Percentiles rank a stretch among this genome's conserved stretches.
Evolutionary conservation across 495 filamentous ascomycete genomes (phyloP).

Genomic region (Aspergillus bridgeri): DNA sequence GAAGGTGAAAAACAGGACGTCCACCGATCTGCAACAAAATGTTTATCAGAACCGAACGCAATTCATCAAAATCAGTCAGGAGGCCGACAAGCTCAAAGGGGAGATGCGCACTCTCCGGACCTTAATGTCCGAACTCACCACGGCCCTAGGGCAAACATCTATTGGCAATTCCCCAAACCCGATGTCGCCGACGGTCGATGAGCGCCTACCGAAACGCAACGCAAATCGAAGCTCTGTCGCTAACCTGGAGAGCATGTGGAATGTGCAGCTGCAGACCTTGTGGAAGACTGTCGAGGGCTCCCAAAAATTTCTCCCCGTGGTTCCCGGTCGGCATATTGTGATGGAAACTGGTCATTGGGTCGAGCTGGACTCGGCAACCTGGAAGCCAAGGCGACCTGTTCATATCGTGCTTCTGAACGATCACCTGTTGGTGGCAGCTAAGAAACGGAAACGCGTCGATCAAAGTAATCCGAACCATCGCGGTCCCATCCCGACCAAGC

Average conservation of each 20-base stretch:
- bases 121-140: slow-evolving; percentile 86
- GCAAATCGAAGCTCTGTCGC: slow-evolving; percentile 64
- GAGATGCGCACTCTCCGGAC: slow-evolving; percentile 90
- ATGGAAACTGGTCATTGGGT: slow-evolving; percentile 89
- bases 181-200: slow-evolving; percentile 45
- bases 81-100: slow-evolving; percentile 93
- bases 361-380: slow-evolving; percentile 94
- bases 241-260: slow-evolving; percentile 95
- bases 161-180: slow-evolving; percentile 40
- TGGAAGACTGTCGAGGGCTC: slow-evolving; percentile 96
- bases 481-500: slow-evolving; percentile 65
- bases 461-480: slow-evolving; percentile 51
- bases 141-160: slow-evolving; percentile 69
- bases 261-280: slow-evolving; percentile 69
- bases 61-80: slow-evolving; percentile 98
- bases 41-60: slow-evolving; percentile 97
- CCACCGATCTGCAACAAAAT: slow-evolving; percentile 88
- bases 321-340: slow-evolving; percentile 86
- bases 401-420: slow-evolving; percentile 93
- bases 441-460: slow-evolving; percentile 85
- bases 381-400: slow-evolving; percentile 81
- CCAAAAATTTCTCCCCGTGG: slow-evolving; percentile 91
- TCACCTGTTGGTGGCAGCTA: slow-evolving; percentile 82
- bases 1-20: slow-evolving; percentile 77
- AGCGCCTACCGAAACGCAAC: slow-evolving; percentile 46